Percentiles rank a stretch among this genome's conserved stretches.
These are phyloP conservation scores for Tubosaeta brunneosetosa DNA, from an alignment of 768 basidiomycete genomes.

Conservation along the genomic window DNA sequence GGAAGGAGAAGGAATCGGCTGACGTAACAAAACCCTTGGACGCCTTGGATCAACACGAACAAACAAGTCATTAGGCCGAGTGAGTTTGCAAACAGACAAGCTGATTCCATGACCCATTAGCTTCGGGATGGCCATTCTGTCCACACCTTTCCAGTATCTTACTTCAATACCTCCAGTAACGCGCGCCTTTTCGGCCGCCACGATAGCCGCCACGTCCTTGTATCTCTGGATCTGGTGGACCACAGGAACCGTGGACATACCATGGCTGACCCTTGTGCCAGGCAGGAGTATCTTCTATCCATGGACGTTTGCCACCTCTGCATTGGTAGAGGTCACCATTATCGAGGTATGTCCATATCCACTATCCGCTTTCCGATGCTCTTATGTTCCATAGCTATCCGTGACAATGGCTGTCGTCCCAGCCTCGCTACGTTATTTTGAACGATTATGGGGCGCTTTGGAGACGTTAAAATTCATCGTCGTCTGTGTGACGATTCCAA, in stretches of 20 bases:
- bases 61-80: conserved; percentile 16
- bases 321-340: conserved; percentile 78
- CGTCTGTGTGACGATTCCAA: conserved; percentile 73
- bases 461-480: conserved; percentile 85
- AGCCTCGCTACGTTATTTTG: conserved; percentile 82
- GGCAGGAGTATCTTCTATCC: conserved; percentile 80
- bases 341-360: conserved; percentile 61
- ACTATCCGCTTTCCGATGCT: not conserved
- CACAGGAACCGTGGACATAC: conserved; percentile 38
- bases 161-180: conserved; percentile 77
- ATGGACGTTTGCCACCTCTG: conserved; percentile 91
- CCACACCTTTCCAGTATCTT: conserved; percentile 64
- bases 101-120: conserved; percentile 14
- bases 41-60: conserved; percentile 11
- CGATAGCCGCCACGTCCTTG: conserved; percentile 51
- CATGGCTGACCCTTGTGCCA: conserved; percentile 78
- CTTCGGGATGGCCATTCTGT: conserved; percentile 64
- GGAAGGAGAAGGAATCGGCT: conserved; percentile 16
- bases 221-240: conserved; percentile 66
- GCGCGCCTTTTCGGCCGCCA: conserved; percentile 62
- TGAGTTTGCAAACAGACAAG: not conserved
- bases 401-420: conserved; percentile 75
- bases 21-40: conserved; percentile 26
- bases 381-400: conserved; percentile 51
- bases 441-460: conserved; percentile 87